These are phyloP conservation scores for Ophiostoma fasciatum DNA, from an alignment of 2,329 filamentous ascomycete species.

Conservation along the genomic window DNA sequence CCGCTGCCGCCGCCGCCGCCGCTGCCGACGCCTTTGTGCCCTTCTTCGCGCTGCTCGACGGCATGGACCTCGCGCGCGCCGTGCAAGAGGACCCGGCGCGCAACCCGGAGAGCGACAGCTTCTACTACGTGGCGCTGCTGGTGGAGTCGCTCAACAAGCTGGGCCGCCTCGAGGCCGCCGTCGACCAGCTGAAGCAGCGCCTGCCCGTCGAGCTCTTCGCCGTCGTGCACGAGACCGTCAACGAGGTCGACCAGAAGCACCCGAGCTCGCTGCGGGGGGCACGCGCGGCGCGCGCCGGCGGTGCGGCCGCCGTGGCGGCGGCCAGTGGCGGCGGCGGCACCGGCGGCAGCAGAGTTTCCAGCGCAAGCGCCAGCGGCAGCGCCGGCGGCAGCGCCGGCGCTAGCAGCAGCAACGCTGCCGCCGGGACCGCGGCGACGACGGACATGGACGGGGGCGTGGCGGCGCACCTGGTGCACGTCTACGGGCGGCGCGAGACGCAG, in stretches of 20 bases:
- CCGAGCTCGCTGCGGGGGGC: conserved; percentile 61
- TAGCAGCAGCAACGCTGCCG: conserved; percentile 19
- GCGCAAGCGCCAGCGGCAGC: neutral
- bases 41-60: conserved; percentile 45
- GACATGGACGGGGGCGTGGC: neutral
- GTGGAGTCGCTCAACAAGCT: conserved; percentile 85
- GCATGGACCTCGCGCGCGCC: conserved; percentile 42
- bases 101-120: conserved; percentile 91
- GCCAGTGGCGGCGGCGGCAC: neutral
- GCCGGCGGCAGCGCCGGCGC: neutral
- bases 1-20: conserved; percentile 12
- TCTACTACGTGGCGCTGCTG: conserved; percentile 78
- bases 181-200: conserved; percentile 83
- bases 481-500: conserved; percentile 55
- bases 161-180: conserved; percentile 67
- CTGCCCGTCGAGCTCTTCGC: conserved; percentile 86
- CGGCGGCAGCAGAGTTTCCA: neutral
- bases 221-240: conserved; percentile 88
- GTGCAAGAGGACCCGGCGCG: conserved; percentile 78
- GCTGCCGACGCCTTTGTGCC: conserved; percentile 32
- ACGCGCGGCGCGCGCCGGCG: conserved; percentile 33
- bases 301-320: neutral
- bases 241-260: conserved; percentile 83
- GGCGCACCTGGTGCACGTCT: conserved; percentile 33
- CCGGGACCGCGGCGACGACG: conserved; percentile 24